phyloP scores from a whole-genome alignment of 2,329 filamentous ascomycete species.

The Graphiopsis chlorocephala region DNA sequence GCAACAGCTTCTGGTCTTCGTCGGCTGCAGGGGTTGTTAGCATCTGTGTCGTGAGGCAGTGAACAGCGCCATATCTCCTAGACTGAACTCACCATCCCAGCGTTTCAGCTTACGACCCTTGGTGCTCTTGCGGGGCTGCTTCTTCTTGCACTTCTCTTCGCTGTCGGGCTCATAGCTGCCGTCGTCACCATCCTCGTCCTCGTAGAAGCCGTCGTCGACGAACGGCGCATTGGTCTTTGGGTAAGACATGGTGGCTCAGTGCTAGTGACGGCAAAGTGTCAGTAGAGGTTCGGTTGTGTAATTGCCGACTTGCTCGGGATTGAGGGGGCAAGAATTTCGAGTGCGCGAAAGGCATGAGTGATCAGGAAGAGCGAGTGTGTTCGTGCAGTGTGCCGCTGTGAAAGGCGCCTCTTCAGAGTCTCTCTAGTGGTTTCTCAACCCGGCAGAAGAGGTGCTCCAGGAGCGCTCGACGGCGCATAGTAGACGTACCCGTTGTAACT shows the following conservation, averaged over 20 bases:
- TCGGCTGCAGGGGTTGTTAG: slow-evolving; percentile 22
- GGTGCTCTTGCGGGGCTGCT: slow-evolving; percentile 22
- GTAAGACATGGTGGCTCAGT: background rate
- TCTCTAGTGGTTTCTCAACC: background rate
- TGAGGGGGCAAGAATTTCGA: background rate
- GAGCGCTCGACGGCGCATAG: background rate
- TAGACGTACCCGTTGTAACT: background rate
- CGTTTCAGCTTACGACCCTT: slow-evolving; percentile 28
- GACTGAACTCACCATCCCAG: slow-evolving; percentile 29
- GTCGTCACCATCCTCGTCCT: background rate
- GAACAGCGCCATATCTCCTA: background rate
- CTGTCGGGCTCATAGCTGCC: background rate
- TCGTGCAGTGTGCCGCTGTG: background rate
- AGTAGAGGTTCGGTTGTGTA: background rate
- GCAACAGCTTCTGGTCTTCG: slow-evolving; percentile 28
- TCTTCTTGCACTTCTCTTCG: background rate
- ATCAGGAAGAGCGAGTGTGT: background rate
- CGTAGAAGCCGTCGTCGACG: background rate
- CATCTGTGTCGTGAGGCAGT: background rate
- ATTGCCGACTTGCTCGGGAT: background rate
- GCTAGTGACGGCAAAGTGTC: background rate
- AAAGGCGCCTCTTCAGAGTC: background rate
- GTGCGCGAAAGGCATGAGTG: background rate
- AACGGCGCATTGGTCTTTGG: background rate
- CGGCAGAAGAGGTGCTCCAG: background rate